Evolutionary conservation across 768 basidiomycete genomes (phyloP), one percentile per base, ranked within the genome.

Genomic region (Neoboletus subvelutipes): DNA sequence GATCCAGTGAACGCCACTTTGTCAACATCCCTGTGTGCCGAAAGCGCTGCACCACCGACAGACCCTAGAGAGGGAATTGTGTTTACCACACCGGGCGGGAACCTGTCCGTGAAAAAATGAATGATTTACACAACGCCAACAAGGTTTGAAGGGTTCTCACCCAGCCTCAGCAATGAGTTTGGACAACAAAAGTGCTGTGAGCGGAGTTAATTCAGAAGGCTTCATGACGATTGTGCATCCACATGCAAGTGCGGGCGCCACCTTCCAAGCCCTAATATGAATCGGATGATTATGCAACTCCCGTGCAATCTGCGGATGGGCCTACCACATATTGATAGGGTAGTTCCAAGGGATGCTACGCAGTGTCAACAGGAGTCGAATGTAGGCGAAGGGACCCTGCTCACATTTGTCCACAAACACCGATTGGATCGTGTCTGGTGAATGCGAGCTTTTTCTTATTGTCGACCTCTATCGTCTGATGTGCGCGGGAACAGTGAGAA

Each of bases 1-100:
- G 90, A 93, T 45, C 96, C 96, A 10, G 96, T 98, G 73, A 98
- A 97, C 2, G 95, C 94, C 59, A 98, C 82, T 74, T 97, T 96
- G 77, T 97, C 92, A 46, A 98, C 88, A 62, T 88, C 90, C 54
- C 71, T 80, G 73, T 98, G 96, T 12, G 82, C 72, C 6, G 94
- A 76, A 57, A 98, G 80, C 3, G 93, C 92, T 9, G 90, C 89
- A 29, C 95, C 95, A 52, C 92, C 93, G 39, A 91, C 80, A 47
- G 80, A 61, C 29, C 95, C 95, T 40, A 88, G 75, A 24, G 94
- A 94, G 5, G 91, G 88, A 5, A 97, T 79, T 26, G 89, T 90
- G 73, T 97, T 96, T 58, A 98, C 68, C 13, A 96, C 94, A 42
- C 96, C 96, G 3, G 91, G 84, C 8, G 95, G 95, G 71, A 94